Evolutionary conservation across 1,284 basidiomycete species (phyloP).

Genomic region (Farysia itapuensis): DNA sequence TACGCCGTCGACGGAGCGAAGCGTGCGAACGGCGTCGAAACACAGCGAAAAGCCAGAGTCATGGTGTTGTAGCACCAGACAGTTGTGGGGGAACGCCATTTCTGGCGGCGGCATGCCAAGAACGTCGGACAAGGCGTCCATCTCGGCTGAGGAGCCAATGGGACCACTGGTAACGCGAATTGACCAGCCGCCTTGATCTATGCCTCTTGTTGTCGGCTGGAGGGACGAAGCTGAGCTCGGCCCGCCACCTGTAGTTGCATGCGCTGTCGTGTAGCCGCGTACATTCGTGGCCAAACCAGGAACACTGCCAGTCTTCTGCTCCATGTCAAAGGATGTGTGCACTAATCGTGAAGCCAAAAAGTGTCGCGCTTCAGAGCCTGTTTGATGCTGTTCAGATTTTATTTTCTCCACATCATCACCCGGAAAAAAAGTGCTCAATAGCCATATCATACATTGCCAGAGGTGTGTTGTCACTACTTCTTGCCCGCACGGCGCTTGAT

Average conservation of each 20-base stretch:
- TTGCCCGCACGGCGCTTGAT: conserved; percentile 46
- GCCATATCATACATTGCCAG: no score
- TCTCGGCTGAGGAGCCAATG: conserved; percentile 60
- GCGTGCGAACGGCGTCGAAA: conserved; percentile 73
- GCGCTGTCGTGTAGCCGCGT: no score
- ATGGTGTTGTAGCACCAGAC: conserved; percentile 67
- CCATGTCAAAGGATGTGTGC: no score
- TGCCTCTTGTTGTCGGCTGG: conserved; percentile 34
- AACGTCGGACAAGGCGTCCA: conserved; percentile 67
- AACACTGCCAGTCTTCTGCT: no score
- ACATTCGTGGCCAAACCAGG: no score
- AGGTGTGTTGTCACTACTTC: conserved; percentile 22
- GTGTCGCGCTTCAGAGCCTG: no score
- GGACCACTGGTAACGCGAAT: conserved; percentile 45
- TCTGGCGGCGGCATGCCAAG: conserved; percentile 86
- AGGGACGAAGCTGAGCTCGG: conserved; percentile 15
- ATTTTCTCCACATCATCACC: no score
- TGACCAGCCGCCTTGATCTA: conserved; percentile 49
- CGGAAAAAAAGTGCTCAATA: no score
- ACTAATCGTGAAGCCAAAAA: no score
- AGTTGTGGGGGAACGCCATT: conserved; percentile 93
- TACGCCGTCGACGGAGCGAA: conserved; percentile 72
- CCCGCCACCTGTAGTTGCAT: no score
- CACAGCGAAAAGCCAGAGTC: conserved; percentile 69
- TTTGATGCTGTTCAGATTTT: no score